phyloP scores from a whole-genome alignment of 345 rosid genomes.

The Ceriops decandra region DNA sequence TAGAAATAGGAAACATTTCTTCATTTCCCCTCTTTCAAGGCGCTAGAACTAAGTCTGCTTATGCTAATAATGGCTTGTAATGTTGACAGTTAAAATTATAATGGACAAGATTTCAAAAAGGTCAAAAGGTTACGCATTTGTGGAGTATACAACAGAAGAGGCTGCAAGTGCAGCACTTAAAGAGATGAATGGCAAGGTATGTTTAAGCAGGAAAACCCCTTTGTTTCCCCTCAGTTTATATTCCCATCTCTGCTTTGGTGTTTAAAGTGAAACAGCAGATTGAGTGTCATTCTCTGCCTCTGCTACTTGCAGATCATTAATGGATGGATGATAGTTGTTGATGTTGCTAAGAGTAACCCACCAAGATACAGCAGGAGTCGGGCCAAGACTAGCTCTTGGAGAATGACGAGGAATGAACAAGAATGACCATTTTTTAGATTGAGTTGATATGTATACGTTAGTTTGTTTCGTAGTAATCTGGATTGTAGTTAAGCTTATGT shows the following conservation, averaged over 20 bases:
- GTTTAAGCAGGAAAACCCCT: neutral
- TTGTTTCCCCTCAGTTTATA: neutral
- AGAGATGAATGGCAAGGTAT: constrained; percentile 97
- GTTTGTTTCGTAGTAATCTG: no score
- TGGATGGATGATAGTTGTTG: constrained; percentile 98
- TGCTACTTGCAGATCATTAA: constrained; percentile 70
- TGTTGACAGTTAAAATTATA: constrained; percentile 65
- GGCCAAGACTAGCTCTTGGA: constrained; percentile 9
- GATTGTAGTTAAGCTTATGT: no score
- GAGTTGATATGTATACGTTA: no score
- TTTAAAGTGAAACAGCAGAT: neutral
- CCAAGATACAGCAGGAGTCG: constrained; percentile 39
- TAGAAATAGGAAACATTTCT: neutral
- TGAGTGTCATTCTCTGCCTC: constrained; percentile 11
- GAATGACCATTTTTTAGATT: no score
- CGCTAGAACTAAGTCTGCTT: neutral
- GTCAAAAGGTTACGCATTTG: constrained; percentile 88
- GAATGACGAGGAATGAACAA: no score
- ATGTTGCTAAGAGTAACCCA: constrained; percentile 70
- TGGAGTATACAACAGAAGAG: constrained; percentile 87
- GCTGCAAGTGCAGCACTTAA: constrained; percentile 80
- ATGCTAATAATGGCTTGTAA: constrained; percentile 4
- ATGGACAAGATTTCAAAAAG: constrained; percentile 98
- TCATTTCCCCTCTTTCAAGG: neutral
- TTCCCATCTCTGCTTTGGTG: neutral